Evolutionary conservation across 805 yeast genomes (phyloP), one percentile per base, ranked within the genome.

Genomic region (Metschnikowia picachoensis): DNA sequence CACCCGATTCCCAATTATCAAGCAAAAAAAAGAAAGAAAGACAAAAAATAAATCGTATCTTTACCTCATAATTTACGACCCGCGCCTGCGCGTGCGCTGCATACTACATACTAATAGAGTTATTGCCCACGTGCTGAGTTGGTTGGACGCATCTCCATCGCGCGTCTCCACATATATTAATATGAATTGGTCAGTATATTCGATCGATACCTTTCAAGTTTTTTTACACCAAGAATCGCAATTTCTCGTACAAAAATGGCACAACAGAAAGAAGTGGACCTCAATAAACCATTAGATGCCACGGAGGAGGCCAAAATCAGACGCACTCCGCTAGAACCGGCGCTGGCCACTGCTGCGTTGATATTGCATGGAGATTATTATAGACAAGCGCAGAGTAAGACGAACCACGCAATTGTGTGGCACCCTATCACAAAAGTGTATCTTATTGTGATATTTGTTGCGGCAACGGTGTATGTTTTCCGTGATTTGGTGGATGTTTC

Each of bases 361-460:
- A 81, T 79, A 47, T 64, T 85, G 48, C 79, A 83, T 29, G 80
- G 86, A 47, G 94, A 86, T 60, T 79, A 73, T 52, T 66, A 78
- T 46, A 59, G 76, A 20, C 72, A 68, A 51, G 60, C 68, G 34
- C 83, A 79, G 57, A 64, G 81, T 2, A 49, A 62, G 25, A 68
- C 79, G 43, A 78, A 76, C 59, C 72, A 59, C 47, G 56, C 58
- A 38, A 56, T 79, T 34, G 70, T 79, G 39, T 73, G 73, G 69
- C 76, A 75, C 58, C 78, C 76, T 3, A 47, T 67, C 17, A 66
- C 79, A 0, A 39, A 72, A 10, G 38, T 65, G 1, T 46, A 45
- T 16, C 37, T 51, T 6, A 4, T 51, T 7, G 40, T 32, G 30
- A 43, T 41, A 20, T 53, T 55, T 35, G 15, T 43, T n/a, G 46